phyloP scores from a whole-genome alignment of 768 basidiomycete genomes.

The Boletellus ananiceps region DNA sequence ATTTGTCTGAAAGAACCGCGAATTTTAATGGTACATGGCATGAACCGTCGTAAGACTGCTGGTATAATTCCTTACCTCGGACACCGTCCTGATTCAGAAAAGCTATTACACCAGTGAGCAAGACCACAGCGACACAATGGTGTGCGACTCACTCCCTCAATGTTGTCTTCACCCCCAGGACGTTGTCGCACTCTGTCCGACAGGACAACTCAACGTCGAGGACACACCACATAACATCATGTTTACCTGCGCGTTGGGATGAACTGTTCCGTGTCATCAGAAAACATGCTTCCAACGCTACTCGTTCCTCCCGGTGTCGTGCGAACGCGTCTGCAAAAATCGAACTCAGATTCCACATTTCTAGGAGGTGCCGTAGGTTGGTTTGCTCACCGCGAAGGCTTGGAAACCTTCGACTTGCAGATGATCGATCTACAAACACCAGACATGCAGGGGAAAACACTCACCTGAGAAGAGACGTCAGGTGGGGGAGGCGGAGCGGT shows the following conservation, averaged over 20 bases:
- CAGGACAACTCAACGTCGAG: not conserved
- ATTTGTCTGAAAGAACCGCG: not conserved
- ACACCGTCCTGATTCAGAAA: constrained; percentile 14
- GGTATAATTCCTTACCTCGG: not conserved
- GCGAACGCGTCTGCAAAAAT: constrained; percentile 32
- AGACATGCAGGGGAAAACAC: no score
- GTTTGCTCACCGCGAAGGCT: constrained; percentile 46
- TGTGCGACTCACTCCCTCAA: constrained; percentile 35
- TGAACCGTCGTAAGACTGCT: not conserved
- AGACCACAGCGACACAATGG: not conserved
- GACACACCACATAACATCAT: not conserved
- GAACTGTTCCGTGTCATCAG: constrained; percentile 41
- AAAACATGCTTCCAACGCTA: constrained; percentile 41
- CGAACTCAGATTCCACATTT: not conserved
- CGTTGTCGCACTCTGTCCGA: constrained; percentile 55
- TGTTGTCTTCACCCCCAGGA: constrained; percentile 64
- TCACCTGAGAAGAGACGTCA: not conserved
- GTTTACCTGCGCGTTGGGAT: constrained; percentile 65
- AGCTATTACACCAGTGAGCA: constrained; percentile 21
- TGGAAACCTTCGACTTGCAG: constrained; percentile 21
- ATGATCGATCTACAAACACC: not conserved
- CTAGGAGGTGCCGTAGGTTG: no score
- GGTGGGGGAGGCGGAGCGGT: constrained; percentile 44
- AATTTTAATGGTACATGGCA: not conserved
- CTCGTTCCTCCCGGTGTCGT: constrained; percentile 28